phyloP scores from a whole-genome alignment of 257 asterid genomes.

The Solanum medicagineum region DNA sequence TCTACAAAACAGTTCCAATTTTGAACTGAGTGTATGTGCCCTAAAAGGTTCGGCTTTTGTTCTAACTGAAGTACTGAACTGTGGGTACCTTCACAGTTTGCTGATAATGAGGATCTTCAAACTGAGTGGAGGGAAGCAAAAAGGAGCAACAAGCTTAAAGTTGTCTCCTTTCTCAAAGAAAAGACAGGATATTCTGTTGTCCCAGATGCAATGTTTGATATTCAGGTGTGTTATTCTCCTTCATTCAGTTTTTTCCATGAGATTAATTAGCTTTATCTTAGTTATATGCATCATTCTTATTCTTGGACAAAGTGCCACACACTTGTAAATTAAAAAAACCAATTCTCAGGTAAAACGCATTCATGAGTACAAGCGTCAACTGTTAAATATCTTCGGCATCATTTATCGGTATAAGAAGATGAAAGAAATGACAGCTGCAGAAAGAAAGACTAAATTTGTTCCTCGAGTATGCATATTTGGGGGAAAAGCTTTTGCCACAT shows the following conservation, averaged over 20 bases:
- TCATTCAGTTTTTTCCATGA: not conserved
- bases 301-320: not conserved
- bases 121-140: conserved; percentile 67
- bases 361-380: conserved; percentile 51
- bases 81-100: conserved; percentile 41
- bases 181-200: conserved; percentile 66
- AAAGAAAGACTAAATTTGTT: conserved; percentile 32
- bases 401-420: conserved; percentile 46
- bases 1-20: not conserved
- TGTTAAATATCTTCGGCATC: conserved; percentile 40
- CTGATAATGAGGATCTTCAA: conserved; percentile 73
- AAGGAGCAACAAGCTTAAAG: conserved; percentile 54
- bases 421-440: conserved; percentile 41
- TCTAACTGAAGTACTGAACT: conserved; percentile 11
- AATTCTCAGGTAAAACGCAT: conserved; percentile 44
- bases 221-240: conserved; percentile 44
- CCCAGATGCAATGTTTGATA: conserved; percentile 82
- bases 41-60: not conserved
- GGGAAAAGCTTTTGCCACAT: conserved; percentile 50
- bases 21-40: not conserved
- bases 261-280: not conserved
- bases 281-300: not conserved
- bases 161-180: conserved; percentile 53
- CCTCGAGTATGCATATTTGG: conserved; percentile 62
- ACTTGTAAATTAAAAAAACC: not conserved